A percentile compares a stretch with the other conserved stretches of the same genome.
phyloP scores from a whole-genome alignment of 768 basidiomycete genomes.

The Tubosaeta brunneosetosa region DNA sequence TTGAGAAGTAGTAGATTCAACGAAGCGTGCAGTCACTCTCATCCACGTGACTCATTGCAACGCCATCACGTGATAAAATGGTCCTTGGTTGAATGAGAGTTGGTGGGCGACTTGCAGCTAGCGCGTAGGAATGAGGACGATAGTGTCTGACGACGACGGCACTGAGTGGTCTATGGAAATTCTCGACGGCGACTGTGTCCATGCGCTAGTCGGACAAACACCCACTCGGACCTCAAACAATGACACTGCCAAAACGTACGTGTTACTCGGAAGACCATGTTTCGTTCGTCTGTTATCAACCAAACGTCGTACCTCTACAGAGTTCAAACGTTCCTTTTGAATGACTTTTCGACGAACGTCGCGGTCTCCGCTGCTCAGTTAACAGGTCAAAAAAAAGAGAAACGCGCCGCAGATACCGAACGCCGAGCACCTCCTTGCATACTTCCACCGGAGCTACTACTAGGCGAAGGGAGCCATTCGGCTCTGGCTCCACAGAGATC shows the following conservation, averaged over 20 bases:
- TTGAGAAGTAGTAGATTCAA: too few species aligned
- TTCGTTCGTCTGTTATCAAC: conserved; percentile 11
- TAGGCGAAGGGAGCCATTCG: neutral
- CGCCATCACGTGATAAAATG: conserved; percentile 18
- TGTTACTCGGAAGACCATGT: conserved; percentile 6
- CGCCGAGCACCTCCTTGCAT: neutral
- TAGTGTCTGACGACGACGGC: conserved; percentile 12
- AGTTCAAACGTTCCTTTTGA: conserved; percentile 15
- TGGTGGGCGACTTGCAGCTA: neutral
- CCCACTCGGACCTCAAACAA: conserved; percentile 4
- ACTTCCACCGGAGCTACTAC: neutral
- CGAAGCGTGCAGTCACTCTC: neutral
- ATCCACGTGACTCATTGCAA: neutral
- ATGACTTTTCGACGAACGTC: conserved; percentile 11
- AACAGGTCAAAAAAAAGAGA: neutral
- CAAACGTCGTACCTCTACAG: conserved; percentile 9
- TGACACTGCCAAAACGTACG: conserved; percentile 11
- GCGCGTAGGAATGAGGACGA: conserved; percentile 15
- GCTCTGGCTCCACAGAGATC: neutral
- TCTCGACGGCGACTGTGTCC: conserved; percentile 18
- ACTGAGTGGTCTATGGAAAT: conserved; percentile 32
- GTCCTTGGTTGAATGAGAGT: neutral
- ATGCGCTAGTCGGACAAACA: conserved; percentile 18
- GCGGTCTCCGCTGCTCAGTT: neutral
- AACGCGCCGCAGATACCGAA: neutral